Evolutionary conservation across 441 rosid species (phyloP).

Genomic region (Euphorbia celastroides): DNA sequence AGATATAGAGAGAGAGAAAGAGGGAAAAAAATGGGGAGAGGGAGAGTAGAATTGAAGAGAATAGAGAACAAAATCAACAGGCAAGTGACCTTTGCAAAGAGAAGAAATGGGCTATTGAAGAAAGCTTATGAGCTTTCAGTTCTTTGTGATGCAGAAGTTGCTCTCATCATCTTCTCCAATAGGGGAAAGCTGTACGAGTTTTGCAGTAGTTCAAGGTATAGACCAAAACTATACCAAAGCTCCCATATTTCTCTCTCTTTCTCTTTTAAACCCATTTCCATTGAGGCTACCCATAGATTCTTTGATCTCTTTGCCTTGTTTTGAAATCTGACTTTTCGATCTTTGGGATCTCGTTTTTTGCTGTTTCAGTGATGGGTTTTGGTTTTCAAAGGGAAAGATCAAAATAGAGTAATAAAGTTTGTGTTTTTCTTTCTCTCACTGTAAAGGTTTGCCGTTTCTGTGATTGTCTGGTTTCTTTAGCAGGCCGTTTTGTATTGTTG

Average conservation of each 20-base stretch:
- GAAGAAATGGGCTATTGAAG: conserved; percentile 95
- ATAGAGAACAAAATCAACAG: conserved; percentile 99
- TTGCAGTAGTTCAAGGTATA: conserved; percentile 96
- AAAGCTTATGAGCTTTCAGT: conserved; percentile 99
- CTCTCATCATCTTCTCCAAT: conserved; percentile 99
- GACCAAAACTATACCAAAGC: conserved; percentile 28
- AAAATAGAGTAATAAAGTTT: conserved; percentile 4
- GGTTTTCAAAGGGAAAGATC: neutral
- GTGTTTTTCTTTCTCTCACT: conserved; percentile 7
- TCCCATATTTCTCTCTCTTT: neutral
- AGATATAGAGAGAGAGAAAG: neutral
- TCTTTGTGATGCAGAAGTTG: conserved; percentile 97
- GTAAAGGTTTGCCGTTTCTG: conserved; percentile 52
- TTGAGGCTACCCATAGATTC: conserved; percentile 18
- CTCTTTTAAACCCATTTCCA: neutral
- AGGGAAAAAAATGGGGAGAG: conserved; percentile 71
- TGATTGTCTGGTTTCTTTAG: conserved; percentile 74
- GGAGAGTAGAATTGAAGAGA: conserved; percentile 98
- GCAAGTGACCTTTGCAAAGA: conserved; percentile 98
- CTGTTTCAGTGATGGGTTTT: conserved; percentile 22
- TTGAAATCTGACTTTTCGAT: conserved; percentile 27
- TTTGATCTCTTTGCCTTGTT: conserved; percentile 22
- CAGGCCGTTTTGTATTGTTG: conserved; percentile 31
- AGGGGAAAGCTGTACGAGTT: conserved; percentile 99
- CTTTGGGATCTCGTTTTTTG: conserved; percentile 28